Evolutionary conservation across 208 protist genomes (phyloP).

Genomic region (Acanthamoeba triangularis): DNA sequence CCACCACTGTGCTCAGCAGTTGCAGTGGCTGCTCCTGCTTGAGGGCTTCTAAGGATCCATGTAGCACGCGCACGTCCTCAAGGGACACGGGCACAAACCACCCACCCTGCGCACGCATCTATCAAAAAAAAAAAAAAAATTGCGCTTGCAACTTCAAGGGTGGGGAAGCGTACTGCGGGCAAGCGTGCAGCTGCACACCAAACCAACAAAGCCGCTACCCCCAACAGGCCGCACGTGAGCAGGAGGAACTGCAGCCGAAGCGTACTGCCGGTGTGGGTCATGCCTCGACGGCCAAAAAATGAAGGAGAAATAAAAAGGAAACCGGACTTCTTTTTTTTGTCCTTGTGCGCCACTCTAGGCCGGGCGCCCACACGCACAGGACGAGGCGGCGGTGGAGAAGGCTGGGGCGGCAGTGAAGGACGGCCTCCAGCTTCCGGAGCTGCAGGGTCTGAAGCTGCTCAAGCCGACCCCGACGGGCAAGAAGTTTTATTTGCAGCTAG

Average conservation of each 20-base stretch:
- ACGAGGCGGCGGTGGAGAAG: too few relatives aligned
- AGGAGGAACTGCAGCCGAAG: not conserved
- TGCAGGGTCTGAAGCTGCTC: too few relatives aligned
- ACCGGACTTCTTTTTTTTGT: not conserved
- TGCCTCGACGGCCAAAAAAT: too few relatives aligned
- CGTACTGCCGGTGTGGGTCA: not conserved
- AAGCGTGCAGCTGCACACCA: not conserved
- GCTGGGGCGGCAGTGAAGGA: too few relatives aligned
- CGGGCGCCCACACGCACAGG: too few relatives aligned
- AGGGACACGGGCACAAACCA: conserved; percentile 9
- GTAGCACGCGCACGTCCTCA: not conserved
- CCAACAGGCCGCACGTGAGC: not conserved
- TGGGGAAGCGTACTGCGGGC: not conserved
- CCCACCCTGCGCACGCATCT: not conserved
- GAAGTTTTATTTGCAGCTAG: too few relatives aligned
- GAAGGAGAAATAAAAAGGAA: not conserved
- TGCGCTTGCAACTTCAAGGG: not conserved
- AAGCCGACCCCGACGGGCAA: too few relatives aligned
- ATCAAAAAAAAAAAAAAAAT: not conserved
- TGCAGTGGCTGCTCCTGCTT: not conserved
- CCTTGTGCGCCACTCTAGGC: too few relatives aligned
- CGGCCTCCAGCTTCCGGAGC: too few relatives aligned
- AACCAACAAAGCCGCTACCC: not conserved
- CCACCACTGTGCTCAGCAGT: not conserved
- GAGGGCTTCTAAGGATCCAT: not conserved